A percentile compares a stretch with the other conserved stretches of the same genome.
Evolutionary conservation across 169 alveolate species (phyloP).

Genomic region (Perkinsus olseni): DNA sequence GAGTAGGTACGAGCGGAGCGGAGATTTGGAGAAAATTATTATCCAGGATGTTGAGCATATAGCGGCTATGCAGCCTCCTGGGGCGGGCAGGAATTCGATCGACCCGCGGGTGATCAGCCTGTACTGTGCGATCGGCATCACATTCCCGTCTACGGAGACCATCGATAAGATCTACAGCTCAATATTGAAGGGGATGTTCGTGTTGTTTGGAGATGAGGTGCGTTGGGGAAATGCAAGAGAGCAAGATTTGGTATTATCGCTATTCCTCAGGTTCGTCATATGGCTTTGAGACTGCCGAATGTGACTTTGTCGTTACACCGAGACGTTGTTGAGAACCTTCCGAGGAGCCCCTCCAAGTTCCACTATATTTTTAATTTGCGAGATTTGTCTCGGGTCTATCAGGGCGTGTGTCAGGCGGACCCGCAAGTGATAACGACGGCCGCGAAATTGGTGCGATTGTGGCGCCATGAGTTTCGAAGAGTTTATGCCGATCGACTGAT

Average conservation of each 20-base stretch:
- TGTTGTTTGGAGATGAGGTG: background rate
- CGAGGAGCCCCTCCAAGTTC: conserved; percentile 83
- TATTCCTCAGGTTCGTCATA: conserved; percentile 8
- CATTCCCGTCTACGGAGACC: conserved; percentile 63
- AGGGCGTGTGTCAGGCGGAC: conserved; percentile 73
- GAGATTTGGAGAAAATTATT: conserved; percentile 59
- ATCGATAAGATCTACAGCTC: conserved; percentile 74
- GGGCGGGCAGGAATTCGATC: conserved; percentile 75
- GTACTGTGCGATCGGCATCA: conserved; percentile 59
- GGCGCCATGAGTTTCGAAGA: conserved; percentile 86
- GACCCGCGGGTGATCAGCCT: conserved; percentile 83
- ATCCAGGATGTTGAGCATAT: conserved; percentile 72
- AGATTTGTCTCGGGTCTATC: conserved; percentile 81
- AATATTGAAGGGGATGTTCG: conserved; percentile 41
- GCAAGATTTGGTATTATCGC: background rate
- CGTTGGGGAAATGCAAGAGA: background rate
- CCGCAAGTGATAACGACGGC: conserved; percentile 56
- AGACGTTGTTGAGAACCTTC: conserved; percentile 58
- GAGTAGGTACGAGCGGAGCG: conserved; percentile 54
- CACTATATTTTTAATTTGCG: conserved; percentile 87
- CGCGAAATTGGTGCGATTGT: conserved; percentile 64
- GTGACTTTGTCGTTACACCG: conserved; percentile 72
- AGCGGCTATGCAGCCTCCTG: conserved; percentile 84
- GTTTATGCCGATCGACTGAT: conserved; percentile 82
- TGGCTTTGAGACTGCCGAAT: conserved; percentile 54